Base-by-base conservation (phyloP, 495 filamentous ascomycete species). In the Sordaria brevicollis region DNA sequence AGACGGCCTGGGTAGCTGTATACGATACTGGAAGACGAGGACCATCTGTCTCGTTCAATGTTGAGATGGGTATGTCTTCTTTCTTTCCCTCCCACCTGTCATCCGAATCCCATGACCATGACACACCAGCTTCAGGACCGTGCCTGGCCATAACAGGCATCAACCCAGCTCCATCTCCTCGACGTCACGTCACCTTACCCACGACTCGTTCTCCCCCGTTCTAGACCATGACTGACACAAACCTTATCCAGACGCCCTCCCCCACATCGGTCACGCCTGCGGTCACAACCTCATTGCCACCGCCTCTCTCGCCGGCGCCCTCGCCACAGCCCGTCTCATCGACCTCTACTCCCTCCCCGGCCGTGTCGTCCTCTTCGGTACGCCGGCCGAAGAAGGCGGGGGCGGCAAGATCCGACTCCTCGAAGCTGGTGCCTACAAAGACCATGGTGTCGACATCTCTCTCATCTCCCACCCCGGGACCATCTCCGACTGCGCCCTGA, bases 261-360 rank as follows among this genome's bases (percentile, higher is more conserved):
- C 87, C 0, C 81, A 74, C 3, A 86, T 91, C 39, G 89, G 88
- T 38, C 89, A 92, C 72, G 88, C 88, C 0, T 91, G 89, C 69
- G 89, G 89, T 6, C 89, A 91, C 77, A 91, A 91, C 68, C 85
- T 92, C 1, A 92, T 91, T 70, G 85, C 89, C 6, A 89, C 83
- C 0, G 85, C 84, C 25, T 90, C 89, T 3, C 76, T 91, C 11
- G 82, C 86, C 0, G 89, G 80, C 0, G 89, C 84, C 11, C 74
- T 92, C 5, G 88, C 87, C n/a, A 80, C 87, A 0, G 87, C 83
- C 0, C 74, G 82, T 5, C 72, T 85, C 9, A 76, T 91, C 36
- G 77, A 77, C 39, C 71, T 81, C 36, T 81, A 83, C 43, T 72
- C 75, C 2, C 74, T 90, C 6, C 76, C 79, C 0, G 90, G 90